A percentile compares a stretch with the other conserved stretches of the same genome.
Conservation (phyloP, 176 grass and related monocot species). For the Carex myosuroides region DNA sequence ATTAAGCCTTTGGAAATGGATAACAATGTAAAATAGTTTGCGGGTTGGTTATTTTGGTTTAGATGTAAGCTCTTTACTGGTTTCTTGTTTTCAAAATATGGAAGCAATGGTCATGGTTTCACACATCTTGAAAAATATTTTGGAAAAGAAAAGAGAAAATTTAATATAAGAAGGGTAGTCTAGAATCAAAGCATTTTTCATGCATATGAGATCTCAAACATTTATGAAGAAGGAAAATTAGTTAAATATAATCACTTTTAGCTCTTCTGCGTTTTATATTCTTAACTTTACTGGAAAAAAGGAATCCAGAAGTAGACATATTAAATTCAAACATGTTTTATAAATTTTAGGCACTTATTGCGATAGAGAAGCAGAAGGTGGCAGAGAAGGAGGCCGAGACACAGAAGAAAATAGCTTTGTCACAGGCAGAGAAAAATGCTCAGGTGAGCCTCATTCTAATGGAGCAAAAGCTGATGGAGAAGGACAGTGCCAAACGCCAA, state of each 20-base stretch:
- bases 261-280: background rate
- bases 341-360: conserved; percentile 58
- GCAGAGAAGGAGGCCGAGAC: conserved; percentile 97
- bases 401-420: conserved; percentile 91
- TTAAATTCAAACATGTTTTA: background rate
- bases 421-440: conserved; percentile 96
- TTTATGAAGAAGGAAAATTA: background rate
- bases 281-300: background rate
- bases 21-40: background rate
- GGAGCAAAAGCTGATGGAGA: conserved; percentile 95
- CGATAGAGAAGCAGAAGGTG: conserved; percentile 93
- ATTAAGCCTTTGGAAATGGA: background rate
- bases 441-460: conserved; percentile 95
- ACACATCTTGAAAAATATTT: background rate
- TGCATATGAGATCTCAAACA: background rate
- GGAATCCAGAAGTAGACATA: background rate
- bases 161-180: background rate
- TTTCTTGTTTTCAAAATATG: background rate
- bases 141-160: background rate
- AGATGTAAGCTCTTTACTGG: background rate
- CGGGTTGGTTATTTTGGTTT: background rate
- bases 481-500: conserved; percentile 78
- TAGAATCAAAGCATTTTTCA: background rate
- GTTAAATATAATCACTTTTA: background rate
- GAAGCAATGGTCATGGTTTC: background rate